Evolutionary conservation across 2,329 filamentous ascomycete species (phyloP).

Genomic region (Trichophyton equinum): DNA sequence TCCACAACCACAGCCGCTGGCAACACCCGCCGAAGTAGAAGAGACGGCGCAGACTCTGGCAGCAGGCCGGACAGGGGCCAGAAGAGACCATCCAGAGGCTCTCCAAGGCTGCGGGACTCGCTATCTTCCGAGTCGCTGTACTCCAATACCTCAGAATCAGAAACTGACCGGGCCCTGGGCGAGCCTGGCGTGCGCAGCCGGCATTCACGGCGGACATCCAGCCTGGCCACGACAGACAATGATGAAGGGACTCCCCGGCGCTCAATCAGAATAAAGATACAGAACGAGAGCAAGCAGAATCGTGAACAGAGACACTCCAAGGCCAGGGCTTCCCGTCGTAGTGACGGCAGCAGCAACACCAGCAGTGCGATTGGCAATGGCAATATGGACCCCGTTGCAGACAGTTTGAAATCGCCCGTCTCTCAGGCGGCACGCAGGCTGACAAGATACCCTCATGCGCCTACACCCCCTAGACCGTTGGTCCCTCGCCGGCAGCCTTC

Average conservation of each 20-base stretch:
- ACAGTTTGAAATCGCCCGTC: slow-evolving; percentile 85
- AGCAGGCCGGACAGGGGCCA: neutral
- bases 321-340: slow-evolving; percentile 20
- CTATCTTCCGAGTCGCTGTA: slow-evolving; percentile 33
- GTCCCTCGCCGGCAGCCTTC: slow-evolving; percentile 83
- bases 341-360: slow-evolving; percentile 10
- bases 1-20: neutral
- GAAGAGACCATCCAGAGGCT: slow-evolving; percentile 10
- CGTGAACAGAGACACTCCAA: slow-evolving; percentile 45
- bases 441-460: slow-evolving; percentile 82
- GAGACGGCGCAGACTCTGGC: neutral
- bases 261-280: slow-evolving; percentile 82
- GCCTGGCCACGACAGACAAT: slow-evolving; percentile 13
- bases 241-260: slow-evolving; percentile 56
- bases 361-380: no score
- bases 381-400: slow-evolving; percentile 43
- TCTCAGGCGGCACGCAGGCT: slow-evolving; percentile 59
- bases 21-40: neutral
- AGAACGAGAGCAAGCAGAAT: slow-evolving; percentile 63
- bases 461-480: slow-evolving; percentile 75
- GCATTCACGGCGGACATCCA: slow-evolving; percentile 19
- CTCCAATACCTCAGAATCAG: slow-evolving; percentile 44
- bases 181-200: slow-evolving; percentile 15
- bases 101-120: slow-evolving; percentile 23
- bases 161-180: slow-evolving; percentile 30